phyloP scores from a whole-genome alignment of 805 yeast species.

The Pichia gijzeniarum region DNA sequence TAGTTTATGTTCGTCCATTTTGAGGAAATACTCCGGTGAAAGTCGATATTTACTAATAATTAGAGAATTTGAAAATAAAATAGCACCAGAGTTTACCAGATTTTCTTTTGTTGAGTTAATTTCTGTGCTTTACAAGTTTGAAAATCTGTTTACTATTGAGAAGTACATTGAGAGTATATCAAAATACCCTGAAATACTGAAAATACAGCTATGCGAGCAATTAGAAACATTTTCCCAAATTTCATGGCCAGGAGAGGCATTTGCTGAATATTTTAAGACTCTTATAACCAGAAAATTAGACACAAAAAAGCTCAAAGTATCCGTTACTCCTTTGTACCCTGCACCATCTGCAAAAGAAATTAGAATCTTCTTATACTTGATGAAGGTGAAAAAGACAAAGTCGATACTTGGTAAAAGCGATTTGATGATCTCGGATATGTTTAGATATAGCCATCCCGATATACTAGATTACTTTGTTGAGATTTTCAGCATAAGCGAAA shows the following conservation, averaged over 20 bases:
- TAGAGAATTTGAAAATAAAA: neutral
- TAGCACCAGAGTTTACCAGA: neutral
- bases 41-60: neutral
- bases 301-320: too few species aligned
- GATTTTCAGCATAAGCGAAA: constrained; percentile 4
- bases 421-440: constrained; percentile 4
- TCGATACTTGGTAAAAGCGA: neutral
- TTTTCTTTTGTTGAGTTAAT: neutral
- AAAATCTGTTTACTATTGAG: neutral
- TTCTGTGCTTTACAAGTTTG: neutral
- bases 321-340: constrained; percentile 8
- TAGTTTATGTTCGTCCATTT: neutral
- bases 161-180: neutral
- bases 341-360: neutral
- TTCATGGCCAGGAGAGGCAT: neutral
- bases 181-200: neutral
- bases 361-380: constrained; percentile 1
- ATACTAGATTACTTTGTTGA: neutral
- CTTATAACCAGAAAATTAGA: neutral
- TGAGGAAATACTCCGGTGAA: neutral
- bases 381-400: neutral
- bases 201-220: neutral
- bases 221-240: neutral
- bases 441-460: neutral
- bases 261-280: neutral